Base-by-base conservation (phyloP, 805 yeast genomes). In the Wickerhamomyces alni region DNA sequence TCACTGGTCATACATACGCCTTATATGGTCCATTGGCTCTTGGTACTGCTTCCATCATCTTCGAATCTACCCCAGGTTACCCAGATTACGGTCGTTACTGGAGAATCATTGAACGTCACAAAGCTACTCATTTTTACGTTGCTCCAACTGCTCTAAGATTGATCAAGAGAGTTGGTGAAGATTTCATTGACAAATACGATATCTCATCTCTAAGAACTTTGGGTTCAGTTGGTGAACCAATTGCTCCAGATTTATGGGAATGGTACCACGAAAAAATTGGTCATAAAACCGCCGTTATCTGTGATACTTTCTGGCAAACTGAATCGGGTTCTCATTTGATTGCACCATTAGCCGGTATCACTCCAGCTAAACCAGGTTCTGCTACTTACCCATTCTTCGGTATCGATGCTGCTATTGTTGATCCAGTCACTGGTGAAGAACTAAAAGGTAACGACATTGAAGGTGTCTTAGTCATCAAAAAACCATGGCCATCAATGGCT, bases 231-330 rank as follows among this genome's bases (percentile, higher is more conserved):
- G 93, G 93, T 65, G 93, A 83, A 61, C 93, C 93, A 51, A 83
- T 83, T 52, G 82, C 88, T 32, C 82, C 88, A 30, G 93, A 83
- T 55, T 81, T 83, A 46, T 83, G 93, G 93, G 87, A 82, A 58
- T 83, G 93, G 93, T 83, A 82, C 61, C 75, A 77, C 56, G 82
- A 80, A 54, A 77, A 85, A 62, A 81, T 93, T 55, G 99, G 99
- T 58, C 83, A 88, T 55, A 79, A 80, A 44, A 75, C 86, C 60
- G 86, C 95, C 58, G 95, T 88, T 56, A 82, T 91, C 52, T 81
- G 87, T 55, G 99, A 93, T 67, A 93, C 99, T 34, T 88, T 88
- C 76, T 93, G 99, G 99, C 96, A 89, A 71, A 93, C 98, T 29
- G 99, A 93, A 70, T 82, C 95, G 12, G 99, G 99, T 40, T 84